Base-by-base conservation (phyloP, 257 asterid genomes). In the Ajuga chamaepitys region DNA sequence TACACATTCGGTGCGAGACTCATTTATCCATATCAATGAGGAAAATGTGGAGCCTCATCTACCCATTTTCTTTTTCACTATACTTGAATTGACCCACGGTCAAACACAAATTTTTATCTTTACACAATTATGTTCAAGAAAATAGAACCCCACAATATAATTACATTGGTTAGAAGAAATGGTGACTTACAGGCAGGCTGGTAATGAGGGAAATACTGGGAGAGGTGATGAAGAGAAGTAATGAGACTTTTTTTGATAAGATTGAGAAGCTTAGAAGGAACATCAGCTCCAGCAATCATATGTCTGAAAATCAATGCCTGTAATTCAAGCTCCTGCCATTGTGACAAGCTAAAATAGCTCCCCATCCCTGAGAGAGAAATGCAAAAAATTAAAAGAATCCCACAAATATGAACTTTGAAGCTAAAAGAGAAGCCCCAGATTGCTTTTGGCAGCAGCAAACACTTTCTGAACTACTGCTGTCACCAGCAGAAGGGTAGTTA, bases 251-350 rank as follows among this genome's bases (percentile, higher is more conserved):
- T 92, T 85, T 85, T 78, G 47, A 92, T 85, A n/a, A 89, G 84
- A 71, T 82, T 84, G 7, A 92, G 86, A 11, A 92, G 86, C 41
- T 89, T 91, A 18, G 74, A 69, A 12, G 98, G 97, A 64, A 92
- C 83, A 70, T 86, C 70, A 20, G 89, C 89, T 17, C 97, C 98
- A 66, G 85, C 84, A 9, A 79, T 71, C 88, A 92, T 85, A 52
- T 92, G 94, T 62, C 97, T 78, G 74, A 68, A 89, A 51, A 92
- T 92, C 85, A 87, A 66, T 21, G 95, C 95, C 78, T 92, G 97
- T 5, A 92, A 79, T 67, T 92, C 95, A 55, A 92, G 93, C 52
- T 92, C 98, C 75, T 92, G 96, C 98, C 98, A 89, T 61, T 92
- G 98, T 0, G 79, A 75, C 82, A 75, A 70, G 82, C 95, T 92